Conservation (phyloP, 495 filamentous ascomycete species). For the Lepraria neglecta region DNA sequence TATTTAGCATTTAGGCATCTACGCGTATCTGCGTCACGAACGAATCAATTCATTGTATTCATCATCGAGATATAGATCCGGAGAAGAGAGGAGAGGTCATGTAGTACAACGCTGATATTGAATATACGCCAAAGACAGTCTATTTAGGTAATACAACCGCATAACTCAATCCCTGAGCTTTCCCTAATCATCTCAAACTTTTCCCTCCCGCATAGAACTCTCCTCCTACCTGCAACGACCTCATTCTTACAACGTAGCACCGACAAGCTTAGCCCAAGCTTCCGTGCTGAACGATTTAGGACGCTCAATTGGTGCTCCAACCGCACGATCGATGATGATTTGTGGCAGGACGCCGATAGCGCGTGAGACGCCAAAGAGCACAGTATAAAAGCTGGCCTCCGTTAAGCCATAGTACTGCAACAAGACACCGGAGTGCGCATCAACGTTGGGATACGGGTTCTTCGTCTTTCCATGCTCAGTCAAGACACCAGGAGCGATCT, state of each 20-base stretch:
- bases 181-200: background rate
- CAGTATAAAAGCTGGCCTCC: constrained; percentile 99
- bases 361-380: constrained; percentile 96
- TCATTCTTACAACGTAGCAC: constrained; percentile 70
- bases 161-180: background rate
- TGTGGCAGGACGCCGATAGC: constrained; percentile 97
- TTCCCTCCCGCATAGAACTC: background rate
- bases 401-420: constrained; percentile 99
- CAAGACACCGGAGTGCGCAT: constrained; percentile 92
- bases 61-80: background rate
- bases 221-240: background rate
- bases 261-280: constrained; percentile 90
- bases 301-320: constrained; percentile 62
- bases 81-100: background rate
- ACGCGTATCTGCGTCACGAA: background rate
- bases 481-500: constrained; percentile 94
- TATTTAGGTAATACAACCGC: constrained; percentile 2
- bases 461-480: constrained; percentile 99
- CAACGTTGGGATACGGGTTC: constrained; percentile 75
- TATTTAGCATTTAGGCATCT: background rate
- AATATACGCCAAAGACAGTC: constrained; percentile 1
- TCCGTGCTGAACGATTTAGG: constrained; percentile 98
- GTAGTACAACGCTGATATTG: background rate
- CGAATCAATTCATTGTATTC: background rate
- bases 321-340: constrained; percentile 97